Evolutionary conservation across 345 rosid genomes (phyloP).

Genomic region (Populus simonii): DNA sequence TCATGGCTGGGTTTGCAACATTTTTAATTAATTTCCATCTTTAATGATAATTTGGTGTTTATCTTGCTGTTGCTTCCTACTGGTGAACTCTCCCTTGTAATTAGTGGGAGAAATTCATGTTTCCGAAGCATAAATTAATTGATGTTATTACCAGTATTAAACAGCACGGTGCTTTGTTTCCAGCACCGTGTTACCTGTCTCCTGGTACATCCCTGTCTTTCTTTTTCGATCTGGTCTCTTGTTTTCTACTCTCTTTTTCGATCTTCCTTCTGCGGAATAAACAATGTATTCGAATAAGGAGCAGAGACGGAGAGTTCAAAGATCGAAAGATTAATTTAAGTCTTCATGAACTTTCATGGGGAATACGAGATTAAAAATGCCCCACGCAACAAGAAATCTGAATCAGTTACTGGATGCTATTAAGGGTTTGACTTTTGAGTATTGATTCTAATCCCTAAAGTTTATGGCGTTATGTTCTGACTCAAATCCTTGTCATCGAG

Average conservation of each 20-base stretch:
- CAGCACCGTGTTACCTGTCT: constrained; percentile 44
- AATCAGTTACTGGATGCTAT: no score
- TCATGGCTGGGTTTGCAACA: constrained; percentile 17
- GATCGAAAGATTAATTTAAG: no score
- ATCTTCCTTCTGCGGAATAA: no score
- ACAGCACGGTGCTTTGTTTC: constrained; percentile 28
- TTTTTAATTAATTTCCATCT: not conserved
- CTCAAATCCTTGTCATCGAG: not conserved
- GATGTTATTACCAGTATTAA: constrained; percentile 25
- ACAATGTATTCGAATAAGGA: no score
- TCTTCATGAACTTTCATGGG: no score
- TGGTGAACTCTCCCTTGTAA: constrained; percentile 35
- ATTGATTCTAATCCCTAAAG: no score
- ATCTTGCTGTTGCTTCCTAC: constrained; percentile 32
- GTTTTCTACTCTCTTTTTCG: not conserved
- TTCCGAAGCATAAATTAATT: constrained; percentile 44
- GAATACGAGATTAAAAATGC: no score
- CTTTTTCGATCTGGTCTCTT: not conserved
- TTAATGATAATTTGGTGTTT: not conserved
- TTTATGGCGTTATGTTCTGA: no score
- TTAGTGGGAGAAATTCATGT: constrained; percentile 35
- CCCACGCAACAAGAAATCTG: no score
- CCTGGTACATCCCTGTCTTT: constrained; percentile 26
- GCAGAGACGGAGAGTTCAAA: no score
- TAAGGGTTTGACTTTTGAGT: no score